phyloP scores from a whole-genome alignment of 441 rosid genomes.

The Gossypium schwendimanii region DNA sequence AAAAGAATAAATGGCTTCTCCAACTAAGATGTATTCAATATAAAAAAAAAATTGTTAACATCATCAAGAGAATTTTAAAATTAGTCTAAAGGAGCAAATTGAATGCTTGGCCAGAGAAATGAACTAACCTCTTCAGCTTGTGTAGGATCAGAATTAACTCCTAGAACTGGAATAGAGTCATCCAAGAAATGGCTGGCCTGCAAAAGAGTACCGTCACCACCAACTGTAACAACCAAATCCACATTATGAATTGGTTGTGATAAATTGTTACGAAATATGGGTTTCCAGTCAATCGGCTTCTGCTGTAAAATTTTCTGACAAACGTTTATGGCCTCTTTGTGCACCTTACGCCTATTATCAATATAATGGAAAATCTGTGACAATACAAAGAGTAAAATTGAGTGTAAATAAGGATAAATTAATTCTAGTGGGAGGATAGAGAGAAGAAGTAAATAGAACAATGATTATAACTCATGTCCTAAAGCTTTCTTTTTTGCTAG shows the following conservation, averaged over 20 bases:
- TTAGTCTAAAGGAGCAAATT: neutral
- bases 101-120: neutral
- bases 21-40: neutral
- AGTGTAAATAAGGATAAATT: neutral
- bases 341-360: slow-evolving; percentile 52
- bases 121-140: slow-evolving; percentile 57
- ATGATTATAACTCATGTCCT: neutral
- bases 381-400: slow-evolving; percentile 8
- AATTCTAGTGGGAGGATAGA: neutral
- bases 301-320: slow-evolving; percentile 61
- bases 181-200: slow-evolving; percentile 87
- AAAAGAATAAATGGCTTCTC: neutral
- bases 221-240: slow-evolving; percentile 80
- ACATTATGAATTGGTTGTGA: slow-evolving; percentile 47
- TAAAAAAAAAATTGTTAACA: neutral
- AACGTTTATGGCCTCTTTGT: slow-evolving; percentile 49
- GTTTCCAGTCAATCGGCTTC: slow-evolving; percentile 65
- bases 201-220: slow-evolving; percentile 95
- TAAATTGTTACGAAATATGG: slow-evolving; percentile 46
- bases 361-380: slow-evolving; percentile 39
- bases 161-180: slow-evolving; percentile 67
- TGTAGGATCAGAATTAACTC: slow-evolving; percentile 92
- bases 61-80: neutral
- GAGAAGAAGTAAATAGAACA: neutral
- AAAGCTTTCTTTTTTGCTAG: neutral